Evolutionary conservation across 2,329 filamentous ascomycete genomes (phyloP).

Genomic region (Corynespora cassiicola): DNA sequence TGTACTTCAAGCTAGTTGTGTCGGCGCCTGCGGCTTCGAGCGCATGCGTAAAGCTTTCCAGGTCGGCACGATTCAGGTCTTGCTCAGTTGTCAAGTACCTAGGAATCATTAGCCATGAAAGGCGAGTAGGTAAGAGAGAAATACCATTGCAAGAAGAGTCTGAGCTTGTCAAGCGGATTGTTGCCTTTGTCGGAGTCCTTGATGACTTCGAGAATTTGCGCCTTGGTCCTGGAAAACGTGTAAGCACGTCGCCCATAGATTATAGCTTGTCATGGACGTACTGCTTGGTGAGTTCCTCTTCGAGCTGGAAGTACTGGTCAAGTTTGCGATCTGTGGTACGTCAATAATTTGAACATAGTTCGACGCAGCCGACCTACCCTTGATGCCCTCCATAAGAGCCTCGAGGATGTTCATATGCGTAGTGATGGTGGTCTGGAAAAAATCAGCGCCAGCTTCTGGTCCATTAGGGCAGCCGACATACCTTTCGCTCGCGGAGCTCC

Average conservation of each 20-base stretch:
- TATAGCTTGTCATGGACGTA: no score
- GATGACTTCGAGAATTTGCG: conserved; percentile 86
- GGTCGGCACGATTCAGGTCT: conserved; percentile 81
- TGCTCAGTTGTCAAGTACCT: conserved; percentile 79
- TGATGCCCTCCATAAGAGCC: conserved; percentile 80
- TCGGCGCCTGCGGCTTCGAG: conserved; percentile 78
- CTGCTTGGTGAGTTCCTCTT: conserved; percentile 91
- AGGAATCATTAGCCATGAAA: conserved; percentile 5
- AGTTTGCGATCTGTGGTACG: conserved; percentile 73
- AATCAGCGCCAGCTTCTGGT: no score
- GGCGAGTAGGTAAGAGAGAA: conserved; percentile 54
- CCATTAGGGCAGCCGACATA: no score
- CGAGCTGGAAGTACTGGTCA: conserved; percentile 94
- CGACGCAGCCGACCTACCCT: conserved; percentile 47
- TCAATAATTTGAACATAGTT: conserved; percentile 2
- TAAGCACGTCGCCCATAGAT: no score
- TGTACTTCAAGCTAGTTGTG: conserved; percentile 79
- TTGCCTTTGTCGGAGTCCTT: conserved; percentile 82
- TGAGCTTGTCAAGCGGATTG: conserved; percentile 85
- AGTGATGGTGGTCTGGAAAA: conserved; percentile 63
- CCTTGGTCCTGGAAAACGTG: no score
- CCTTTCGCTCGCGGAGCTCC: conserved; percentile 89
- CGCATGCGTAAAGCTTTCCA: conserved; percentile 85
- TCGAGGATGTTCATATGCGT: conserved; percentile 99
- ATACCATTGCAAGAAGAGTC: conserved; percentile 91